These are phyloP conservation scores for Emmonsiellopsis sp. DNA, from an alignment of 2,329 filamentous ascomycete species.

Conservation along the genomic window DNA sequence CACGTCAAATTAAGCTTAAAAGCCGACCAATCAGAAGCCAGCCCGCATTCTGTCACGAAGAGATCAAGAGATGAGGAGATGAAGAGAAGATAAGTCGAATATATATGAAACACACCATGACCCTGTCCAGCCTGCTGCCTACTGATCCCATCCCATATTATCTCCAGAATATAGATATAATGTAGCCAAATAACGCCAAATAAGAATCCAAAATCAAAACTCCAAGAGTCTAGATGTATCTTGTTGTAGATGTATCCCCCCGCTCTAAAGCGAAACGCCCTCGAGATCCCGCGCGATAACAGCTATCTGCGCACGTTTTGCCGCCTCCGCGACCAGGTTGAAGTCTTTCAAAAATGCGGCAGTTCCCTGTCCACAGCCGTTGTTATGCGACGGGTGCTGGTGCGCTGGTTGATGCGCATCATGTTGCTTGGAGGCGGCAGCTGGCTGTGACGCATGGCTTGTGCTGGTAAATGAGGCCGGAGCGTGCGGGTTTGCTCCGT, in stretches of 20 bases:
- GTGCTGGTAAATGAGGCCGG: neutral
- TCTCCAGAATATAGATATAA: neutral
- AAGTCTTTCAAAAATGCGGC: slow-evolving; percentile 67
- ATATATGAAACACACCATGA: neutral
- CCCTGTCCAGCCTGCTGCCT: neutral
- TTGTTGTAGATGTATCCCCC: neutral
- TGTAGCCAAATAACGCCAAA: slow-evolving; percentile 2
- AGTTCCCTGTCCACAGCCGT: slow-evolving; percentile 25
- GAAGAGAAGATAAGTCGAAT: neutral
- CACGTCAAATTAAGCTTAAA: neutral
- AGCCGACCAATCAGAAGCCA: neutral
- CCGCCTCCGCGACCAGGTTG: slow-evolving; percentile 80
- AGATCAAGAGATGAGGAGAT: neutral
- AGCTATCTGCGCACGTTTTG: slow-evolving; percentile 84
- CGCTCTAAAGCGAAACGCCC: slow-evolving; percentile 26
- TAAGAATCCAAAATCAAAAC: neutral
- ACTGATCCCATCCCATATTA: neutral
- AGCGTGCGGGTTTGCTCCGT: neutral
- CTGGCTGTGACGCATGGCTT: neutral
- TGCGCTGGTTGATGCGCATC: neutral
- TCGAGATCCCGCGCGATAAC: slow-evolving; percentile 78
- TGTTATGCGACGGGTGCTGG: neutral
- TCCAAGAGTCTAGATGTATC: neutral
- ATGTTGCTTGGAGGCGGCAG: neutral
- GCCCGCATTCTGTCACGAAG: too few relatives aligned